A percentile compares a stretch with the other conserved stretches of the same genome.
These are phyloP conservation scores for Auricularia auricula-judae DNA, from an alignment of 768 basidiomycete genomes.

Conservation along the genomic window DNA sequence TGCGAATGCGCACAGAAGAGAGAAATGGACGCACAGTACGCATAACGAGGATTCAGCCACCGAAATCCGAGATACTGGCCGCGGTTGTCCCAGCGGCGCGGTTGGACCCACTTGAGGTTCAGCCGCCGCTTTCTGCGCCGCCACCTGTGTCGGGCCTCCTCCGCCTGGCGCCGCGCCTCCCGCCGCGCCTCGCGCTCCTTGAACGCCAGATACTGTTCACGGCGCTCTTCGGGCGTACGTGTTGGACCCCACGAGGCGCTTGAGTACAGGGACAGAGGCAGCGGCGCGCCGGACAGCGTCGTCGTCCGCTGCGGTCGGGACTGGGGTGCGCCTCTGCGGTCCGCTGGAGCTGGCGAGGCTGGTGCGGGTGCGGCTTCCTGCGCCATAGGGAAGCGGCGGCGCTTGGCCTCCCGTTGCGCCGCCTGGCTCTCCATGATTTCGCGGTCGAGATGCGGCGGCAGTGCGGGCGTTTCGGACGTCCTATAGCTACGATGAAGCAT, in stretches of 20 bases:
- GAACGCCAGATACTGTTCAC: background rate
- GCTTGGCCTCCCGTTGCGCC: background rate
- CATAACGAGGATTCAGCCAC: background rate
- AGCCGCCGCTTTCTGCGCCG: background rate
- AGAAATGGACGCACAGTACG: background rate
- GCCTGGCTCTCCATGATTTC: background rate
- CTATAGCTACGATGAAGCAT: background rate
- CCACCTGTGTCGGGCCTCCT: no score
- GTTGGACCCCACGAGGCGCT: background rate
- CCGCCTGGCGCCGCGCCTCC: background rate
- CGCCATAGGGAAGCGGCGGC: background rate
- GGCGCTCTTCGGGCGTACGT: no score
- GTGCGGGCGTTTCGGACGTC: background rate
- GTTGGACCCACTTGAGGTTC: background rate
- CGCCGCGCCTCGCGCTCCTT: background rate
- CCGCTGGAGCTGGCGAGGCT: no score
- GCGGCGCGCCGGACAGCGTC: background rate
- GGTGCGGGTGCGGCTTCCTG: no score
- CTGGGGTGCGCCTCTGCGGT: no score
- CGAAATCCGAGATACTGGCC: background rate
- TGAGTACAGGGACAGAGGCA: background rate
- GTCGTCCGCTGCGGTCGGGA: no score
- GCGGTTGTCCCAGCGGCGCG: background rate
- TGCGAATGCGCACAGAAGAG: no score
- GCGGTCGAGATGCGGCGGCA: background rate